phyloP scores from a whole-genome alignment of 2,329 filamentous ascomycete genomes.

The Ophiosphaerella korrae region DNA sequence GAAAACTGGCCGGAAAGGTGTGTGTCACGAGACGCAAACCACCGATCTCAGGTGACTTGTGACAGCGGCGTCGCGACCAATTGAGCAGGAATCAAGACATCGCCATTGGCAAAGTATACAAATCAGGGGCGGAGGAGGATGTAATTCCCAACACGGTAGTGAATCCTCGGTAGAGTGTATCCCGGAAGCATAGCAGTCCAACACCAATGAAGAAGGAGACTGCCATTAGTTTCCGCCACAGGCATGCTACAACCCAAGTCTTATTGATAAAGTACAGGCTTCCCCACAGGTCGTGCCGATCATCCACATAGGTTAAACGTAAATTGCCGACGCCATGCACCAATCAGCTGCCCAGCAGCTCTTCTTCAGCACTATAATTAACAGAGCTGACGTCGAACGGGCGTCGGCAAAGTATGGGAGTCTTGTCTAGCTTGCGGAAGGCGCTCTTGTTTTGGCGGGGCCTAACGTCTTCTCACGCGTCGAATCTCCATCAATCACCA shows the following conservation, averaged over 20 bases:
- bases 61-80: no score
- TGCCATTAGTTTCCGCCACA: neutral
- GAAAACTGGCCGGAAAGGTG: no score
- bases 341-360: neutral
- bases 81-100: no score
- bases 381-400: slow-evolving; percentile 1
- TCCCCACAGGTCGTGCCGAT: slow-evolving; percentile 8
- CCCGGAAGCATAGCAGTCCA: neutral
- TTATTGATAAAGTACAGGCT: slow-evolving; percentile 4
- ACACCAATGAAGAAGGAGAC: slow-evolving; percentile 1
- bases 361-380: neutral
- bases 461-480: neutral
- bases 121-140: neutral
- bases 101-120: neutral
- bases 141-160: neutral
- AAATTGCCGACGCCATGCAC: slow-evolving; percentile 4
- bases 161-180: neutral
- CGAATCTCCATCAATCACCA: slow-evolving; percentile 1
- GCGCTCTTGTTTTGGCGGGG: neutral
- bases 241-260: neutral
- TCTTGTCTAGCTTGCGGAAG: neutral
- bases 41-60: no score
- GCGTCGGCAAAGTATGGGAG: slow-evolving; percentile 1
- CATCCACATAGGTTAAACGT: neutral
- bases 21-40: no score